Percentiles rank a stretch among this genome's conserved stretches.
Evolutionary conservation across 805 yeast species (phyloP).

Genomic region (Henningerozyma blattae): DNA sequence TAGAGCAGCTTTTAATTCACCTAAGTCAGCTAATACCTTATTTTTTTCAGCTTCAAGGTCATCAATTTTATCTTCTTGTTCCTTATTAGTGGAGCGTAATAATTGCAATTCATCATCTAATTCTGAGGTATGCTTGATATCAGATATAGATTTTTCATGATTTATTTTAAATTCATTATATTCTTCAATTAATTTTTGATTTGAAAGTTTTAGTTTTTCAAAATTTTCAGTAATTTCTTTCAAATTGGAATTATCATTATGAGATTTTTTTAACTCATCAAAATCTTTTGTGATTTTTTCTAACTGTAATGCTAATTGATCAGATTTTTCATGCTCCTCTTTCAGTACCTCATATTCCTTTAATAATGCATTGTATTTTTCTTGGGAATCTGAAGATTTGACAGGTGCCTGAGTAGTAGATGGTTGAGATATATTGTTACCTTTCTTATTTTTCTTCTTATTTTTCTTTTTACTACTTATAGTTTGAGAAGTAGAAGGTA

Average conservation of each 20-base stretch:
- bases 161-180: neutral
- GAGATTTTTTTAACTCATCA: slow-evolving; percentile 7
- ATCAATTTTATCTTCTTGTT: neutral
- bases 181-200: neutral
- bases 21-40: slow-evolving; percentile 10
- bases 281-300: slow-evolving; percentile 10
- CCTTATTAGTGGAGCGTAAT: neutral
- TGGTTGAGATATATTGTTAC: slow-evolving; percentile 1
- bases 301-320: neutral
- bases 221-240: neutral
- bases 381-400: neutral
- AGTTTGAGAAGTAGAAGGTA: no score
- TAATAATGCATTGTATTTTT: slow-evolving; percentile 4
- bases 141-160: neutral
- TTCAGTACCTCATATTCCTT: slow-evolving; percentile 3
- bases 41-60: slow-evolving; percentile 6
- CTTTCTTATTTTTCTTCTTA: slow-evolving; percentile 12
- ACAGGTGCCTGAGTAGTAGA: neutral
- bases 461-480: slow-evolving; percentile 1
- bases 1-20: slow-evolving; percentile 20
- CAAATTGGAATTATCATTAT: slow-evolving; percentile 3
- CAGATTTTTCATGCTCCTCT: slow-evolving; percentile 2
- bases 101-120: no score
- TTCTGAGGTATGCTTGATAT: no score
- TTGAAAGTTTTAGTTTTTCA: neutral